Evolutionary conservation across 192 early-diverging fungal species (phyloP), one percentile per base, ranked within the genome.

Genomic region (Spinellus fusiger): DNA sequence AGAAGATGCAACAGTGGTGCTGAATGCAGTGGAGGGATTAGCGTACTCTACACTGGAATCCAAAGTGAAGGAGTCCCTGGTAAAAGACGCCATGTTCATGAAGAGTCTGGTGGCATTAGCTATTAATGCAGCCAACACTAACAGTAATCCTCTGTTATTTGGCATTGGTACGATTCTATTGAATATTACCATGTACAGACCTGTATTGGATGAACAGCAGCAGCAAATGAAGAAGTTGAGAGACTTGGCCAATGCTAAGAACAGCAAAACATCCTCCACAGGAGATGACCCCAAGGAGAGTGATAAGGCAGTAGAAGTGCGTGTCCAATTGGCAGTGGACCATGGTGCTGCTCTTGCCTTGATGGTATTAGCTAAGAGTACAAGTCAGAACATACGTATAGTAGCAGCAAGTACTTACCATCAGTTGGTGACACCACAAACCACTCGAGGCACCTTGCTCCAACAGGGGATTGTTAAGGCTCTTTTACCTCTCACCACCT

Each of bases 381-480:
- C 73, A 0, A 92, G 90, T 48, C 77, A 77, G 8, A 78, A 77
- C 26, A 71, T 87, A 27, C 75, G 81, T 27, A 78, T 86, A 31
- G 77, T 79, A 7, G 77, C 91, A 4, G 77, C 86, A 5, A 85
- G 89, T 49, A 74, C 80, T 1, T 73, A 89, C 28, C 72, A 90
- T 1, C 84, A 89, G 34, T 69, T 98, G 25, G 84, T 86, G 12
- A 90, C 86, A 0, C 80, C 89, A 12, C 74, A 82, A 61, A 55
- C 73, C 8, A 73, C 80, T n/a, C 86, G 91, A 27, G 91, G 93
- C 6, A 61, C 74, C 5, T 61, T 94, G 2, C 87, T 95, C 10
- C 93, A 94, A 66, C 93, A 94, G 58, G 92, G 94, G 23, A 83
- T 77, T 15, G 82, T 88, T 4, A 83, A 80, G 15, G 66, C 77